These are phyloP conservation scores for Phialophora chinensis DNA, from an alignment of 2,329 filamentous ascomycete genomes.

Conservation along the genomic window DNA sequence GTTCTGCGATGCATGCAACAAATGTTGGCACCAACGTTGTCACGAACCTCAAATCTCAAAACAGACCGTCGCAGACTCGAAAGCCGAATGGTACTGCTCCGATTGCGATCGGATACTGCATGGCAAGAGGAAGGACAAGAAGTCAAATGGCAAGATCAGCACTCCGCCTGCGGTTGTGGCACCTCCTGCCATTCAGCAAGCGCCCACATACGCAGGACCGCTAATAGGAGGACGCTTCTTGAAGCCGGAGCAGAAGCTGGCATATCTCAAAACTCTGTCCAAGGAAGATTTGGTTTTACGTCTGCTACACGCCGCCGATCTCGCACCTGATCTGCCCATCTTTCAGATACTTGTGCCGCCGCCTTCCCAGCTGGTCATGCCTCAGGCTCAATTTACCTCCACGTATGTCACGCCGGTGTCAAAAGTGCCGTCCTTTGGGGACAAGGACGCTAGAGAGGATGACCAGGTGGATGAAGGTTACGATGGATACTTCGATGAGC, in stretches of 20 bases:
- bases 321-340: constrained; percentile 38
- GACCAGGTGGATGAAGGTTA: constrained; percentile 45
- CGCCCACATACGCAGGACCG: constrained; percentile 31
- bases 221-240: constrained; percentile 34
- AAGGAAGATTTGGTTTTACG: constrained; percentile 37
- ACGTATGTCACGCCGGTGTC: constrained; percentile 36
- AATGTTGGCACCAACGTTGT: constrained; percentile 80
- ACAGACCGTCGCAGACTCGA: constrained; percentile 69
- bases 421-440: constrained; percentile 12
- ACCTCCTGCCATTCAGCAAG: constrained; percentile 11
- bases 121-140: constrained; percentile 37
- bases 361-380: constrained; percentile 11
- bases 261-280: constrained; percentile 36
- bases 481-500: constrained; percentile 60
- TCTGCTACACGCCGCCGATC: constrained; percentile 38
- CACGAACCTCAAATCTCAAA: constrained; percentile 77
- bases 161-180: constrained; percentile 3
- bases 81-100: constrained; percentile 73
- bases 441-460: constrained; percentile 17
- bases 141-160: constrained; percentile 17
- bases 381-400: constrained; percentile 37
- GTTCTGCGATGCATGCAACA: constrained; percentile 82
- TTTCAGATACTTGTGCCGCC: constrained; percentile 33
- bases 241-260: constrained; percentile 28
- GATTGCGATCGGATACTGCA: constrained; percentile 57